Conservation (phyloP, 208 protist species). For the Acanthamoeba royreba region DNA sequence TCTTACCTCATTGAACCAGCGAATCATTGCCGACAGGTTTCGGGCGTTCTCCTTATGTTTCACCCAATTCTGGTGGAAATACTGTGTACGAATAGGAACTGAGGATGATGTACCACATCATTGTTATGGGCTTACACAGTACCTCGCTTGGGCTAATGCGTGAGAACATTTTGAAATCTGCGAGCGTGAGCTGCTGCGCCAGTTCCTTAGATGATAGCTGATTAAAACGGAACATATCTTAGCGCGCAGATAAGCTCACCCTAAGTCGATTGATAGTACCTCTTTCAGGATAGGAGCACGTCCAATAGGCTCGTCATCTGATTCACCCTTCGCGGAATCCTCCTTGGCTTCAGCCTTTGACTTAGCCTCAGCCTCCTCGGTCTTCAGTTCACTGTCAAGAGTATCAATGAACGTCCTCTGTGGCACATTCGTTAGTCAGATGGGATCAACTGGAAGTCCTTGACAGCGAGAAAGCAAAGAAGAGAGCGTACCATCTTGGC, state of each 20-base stretch:
- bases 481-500: neutral
- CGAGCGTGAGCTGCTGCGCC: conserved; percentile 15
- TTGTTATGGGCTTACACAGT: no score
- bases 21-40: neutral
- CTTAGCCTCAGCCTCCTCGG: neutral
- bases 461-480: no score
- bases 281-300: neutral
- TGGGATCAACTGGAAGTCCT: no score
- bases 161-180: neutral
- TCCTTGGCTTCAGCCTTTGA: neutral
- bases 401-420: neutral
- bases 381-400: neutral
- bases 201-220: conserved; percentile 23
- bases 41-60: neutral
- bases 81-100: neutral
- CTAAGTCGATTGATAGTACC: neutral
- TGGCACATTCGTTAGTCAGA: no score
- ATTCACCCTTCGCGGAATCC: neutral
- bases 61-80: conserved; percentile 32
- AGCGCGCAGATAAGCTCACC: no score
- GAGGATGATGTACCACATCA: no score
- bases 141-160: neutral
- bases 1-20: conserved; percentile 42
- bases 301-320: neutral
- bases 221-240: neutral